Evolutionary conservation across 345 rosid genomes (phyloP).

Genomic region (Arabidopsis suecica): DNA sequence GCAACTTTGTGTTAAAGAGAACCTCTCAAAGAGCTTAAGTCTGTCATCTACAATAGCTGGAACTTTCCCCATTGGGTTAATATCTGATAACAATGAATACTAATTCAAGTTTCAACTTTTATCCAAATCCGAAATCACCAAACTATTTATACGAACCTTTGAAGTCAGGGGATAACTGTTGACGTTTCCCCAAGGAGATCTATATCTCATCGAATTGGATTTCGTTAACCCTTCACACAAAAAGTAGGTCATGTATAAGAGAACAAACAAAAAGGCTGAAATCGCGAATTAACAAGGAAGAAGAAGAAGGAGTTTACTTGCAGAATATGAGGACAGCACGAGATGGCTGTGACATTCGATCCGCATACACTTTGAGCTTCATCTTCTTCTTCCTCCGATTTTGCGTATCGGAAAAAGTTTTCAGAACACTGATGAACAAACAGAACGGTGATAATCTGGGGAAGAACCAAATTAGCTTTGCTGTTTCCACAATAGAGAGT

Average conservation of each 20-base stretch:
- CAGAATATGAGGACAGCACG: slow-evolving; percentile 86
- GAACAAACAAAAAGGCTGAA: neutral
- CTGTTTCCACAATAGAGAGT: neutral
- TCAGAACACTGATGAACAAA: no score
- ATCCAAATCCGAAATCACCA: no score
- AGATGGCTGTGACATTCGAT: slow-evolving; percentile 84
- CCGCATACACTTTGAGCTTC: slow-evolving; percentile 75
- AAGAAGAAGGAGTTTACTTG: slow-evolving; percentile 61
- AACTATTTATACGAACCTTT: slow-evolving; percentile 55
- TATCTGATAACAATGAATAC: slow-evolving; percentile 52
- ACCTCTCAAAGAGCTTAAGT: slow-evolving; percentile 90
- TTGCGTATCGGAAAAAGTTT: slow-evolving; percentile 35
- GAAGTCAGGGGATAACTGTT: slow-evolving; percentile 69
- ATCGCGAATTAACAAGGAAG: neutral
- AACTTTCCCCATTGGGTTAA: slow-evolving; percentile 72
- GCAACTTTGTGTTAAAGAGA: neutral
- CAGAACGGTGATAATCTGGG: neutral
- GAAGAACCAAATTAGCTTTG: slow-evolving; percentile 8
- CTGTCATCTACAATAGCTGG: slow-evolving; percentile 84
- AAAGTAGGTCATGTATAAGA: neutral
- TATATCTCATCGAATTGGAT: slow-evolving; percentile 80
- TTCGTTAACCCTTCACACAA: slow-evolving; percentile 69
- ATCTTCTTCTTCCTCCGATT: slow-evolving; percentile 37
- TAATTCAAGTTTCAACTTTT: no score
- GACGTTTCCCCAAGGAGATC: slow-evolving; percentile 55